These are phyloP conservation scores for Vanrija sp. DNA, from an alignment of 1,284 basidiomycete genomes.

Conservation along the genomic window DNA sequence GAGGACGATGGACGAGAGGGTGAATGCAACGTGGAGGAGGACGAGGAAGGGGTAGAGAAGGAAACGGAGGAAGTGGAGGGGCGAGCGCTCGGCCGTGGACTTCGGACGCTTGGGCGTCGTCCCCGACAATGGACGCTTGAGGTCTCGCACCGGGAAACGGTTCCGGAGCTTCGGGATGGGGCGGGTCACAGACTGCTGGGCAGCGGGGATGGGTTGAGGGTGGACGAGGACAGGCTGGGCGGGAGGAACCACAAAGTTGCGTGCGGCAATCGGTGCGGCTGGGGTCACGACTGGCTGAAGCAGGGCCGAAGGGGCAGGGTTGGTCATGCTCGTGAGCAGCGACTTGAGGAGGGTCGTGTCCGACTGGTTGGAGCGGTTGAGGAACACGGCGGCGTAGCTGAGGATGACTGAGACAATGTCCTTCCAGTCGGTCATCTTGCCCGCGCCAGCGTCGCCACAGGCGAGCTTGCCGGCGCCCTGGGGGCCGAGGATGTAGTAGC, in stretches of 20 bases:
- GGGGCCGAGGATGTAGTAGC: constrained; percentile 79
- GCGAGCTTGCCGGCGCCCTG: constrained; percentile 58
- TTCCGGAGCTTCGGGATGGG: too few species aligned
- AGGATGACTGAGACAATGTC: constrained; percentile 45
- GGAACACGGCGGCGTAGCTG: constrained; percentile 18
- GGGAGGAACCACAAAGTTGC: too few species aligned
- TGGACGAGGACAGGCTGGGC: too few species aligned
- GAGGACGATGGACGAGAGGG: constrained; percentile 30
- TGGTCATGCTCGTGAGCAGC: background rate
- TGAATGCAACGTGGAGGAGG: constrained; percentile 33
- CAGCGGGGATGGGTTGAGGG: too few species aligned
- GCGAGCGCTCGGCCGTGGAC: too few species aligned
- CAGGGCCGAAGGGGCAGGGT: background rate
- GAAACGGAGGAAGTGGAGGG: constrained; percentile 1
- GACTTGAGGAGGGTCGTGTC: background rate
- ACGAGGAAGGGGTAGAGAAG: constrained; percentile 27
- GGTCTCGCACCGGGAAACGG: too few species aligned
- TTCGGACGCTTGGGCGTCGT: too few species aligned
- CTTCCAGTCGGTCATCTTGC: constrained; percentile 90
- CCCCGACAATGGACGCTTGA: too few species aligned
- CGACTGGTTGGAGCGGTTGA: background rate
- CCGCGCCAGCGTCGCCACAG: constrained; percentile 84
- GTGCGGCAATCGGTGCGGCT: too few species aligned
- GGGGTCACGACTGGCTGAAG: too few species aligned
- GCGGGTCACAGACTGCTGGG: too few species aligned